Conservation (phyloP, 2,329 filamentous ascomycete genomes). For the Talaromyces sp. region DNA sequence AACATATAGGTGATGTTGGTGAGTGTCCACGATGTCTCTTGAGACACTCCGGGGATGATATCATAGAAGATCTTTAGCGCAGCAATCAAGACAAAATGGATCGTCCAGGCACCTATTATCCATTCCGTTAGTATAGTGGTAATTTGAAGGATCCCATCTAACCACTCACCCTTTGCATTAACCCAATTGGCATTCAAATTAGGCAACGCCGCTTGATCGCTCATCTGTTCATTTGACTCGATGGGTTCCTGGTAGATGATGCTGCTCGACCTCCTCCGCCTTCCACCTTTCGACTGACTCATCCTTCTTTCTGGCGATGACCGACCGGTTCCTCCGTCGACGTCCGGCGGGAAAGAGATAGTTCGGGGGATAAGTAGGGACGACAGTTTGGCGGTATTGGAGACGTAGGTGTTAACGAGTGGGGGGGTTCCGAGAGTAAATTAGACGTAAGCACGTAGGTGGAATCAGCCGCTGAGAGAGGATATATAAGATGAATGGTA, state of each 20-base stretch:
- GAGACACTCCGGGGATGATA: constrained; percentile 90
- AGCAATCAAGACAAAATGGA: constrained; percentile 89
- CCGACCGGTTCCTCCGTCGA: constrained; percentile 60
- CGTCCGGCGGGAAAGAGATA: constrained; percentile 85
- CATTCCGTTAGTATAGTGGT: neutral
- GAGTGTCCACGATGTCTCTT: constrained; percentile 97
- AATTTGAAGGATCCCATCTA: neutral
- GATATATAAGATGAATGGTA: neutral
- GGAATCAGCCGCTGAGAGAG: neutral
- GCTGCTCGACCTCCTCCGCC: constrained; percentile 94
- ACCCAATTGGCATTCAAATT: constrained; percentile 99
- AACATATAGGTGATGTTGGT: constrained; percentile 99
- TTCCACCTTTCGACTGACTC: constrained; percentile 62
- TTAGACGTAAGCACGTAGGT: neutral
- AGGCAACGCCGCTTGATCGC: constrained; percentile 88
- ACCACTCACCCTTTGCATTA: constrained; percentile 81
- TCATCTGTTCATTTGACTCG: constrained; percentile 96
- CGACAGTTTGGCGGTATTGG: constrained; percentile 93
- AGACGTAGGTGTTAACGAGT: constrained; percentile 20
- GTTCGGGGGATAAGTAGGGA: constrained; percentile 84
- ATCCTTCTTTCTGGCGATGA: constrained; percentile 56
- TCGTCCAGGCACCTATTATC: constrained; percentile 74
- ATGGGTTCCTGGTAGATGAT: constrained; percentile 96
- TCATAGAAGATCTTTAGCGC: constrained; percentile 95
- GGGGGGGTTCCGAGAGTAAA: neutral